These are phyloP conservation scores for Zea luxurians DNA, from an alignment of 176 grass and related monocot genomes.

Conservation along the genomic window DNA sequence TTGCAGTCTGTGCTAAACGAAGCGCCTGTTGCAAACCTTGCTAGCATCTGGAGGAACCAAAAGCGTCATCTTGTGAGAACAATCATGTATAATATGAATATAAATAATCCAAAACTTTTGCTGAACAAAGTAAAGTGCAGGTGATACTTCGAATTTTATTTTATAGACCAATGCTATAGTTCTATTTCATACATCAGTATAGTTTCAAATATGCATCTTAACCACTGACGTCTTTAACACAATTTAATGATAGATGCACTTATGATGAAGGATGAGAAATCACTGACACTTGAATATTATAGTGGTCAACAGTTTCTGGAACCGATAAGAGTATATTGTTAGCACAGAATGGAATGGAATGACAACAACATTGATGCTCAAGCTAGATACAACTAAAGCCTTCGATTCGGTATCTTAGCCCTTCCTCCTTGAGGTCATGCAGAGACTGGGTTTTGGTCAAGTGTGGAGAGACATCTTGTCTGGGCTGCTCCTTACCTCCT, in stretches of 20 bases:
- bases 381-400: no score
- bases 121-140: not conserved
- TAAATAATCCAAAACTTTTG: not conserved
- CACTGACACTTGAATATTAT: not conserved
- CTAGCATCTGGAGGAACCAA: slow-evolving; percentile 71
- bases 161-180: not conserved
- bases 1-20: slow-evolving; percentile 81
- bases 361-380: not conserved
- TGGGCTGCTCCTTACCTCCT: no score
- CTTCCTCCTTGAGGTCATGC: no score
- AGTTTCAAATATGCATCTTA: not conserved
- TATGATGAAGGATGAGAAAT: not conserved
- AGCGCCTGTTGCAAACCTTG: slow-evolving; percentile 92
- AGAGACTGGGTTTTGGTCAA: no score
- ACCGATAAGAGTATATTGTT: not conserved
- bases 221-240: no score
- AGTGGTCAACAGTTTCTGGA: not conserved
- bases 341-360: not conserved
- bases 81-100: slow-evolving; percentile 35
- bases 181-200: not conserved
- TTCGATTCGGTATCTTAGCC: no score
- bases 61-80: slow-evolving; percentile 7
- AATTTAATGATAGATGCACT: not conserved
- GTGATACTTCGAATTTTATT: not conserved
- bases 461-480: no score